Evolutionary conservation across 2,329 filamentous ascomycete species (phyloP), one percentile per base, ranked within the genome.

Genomic region (Phyllosticta ampelicida): DNA sequence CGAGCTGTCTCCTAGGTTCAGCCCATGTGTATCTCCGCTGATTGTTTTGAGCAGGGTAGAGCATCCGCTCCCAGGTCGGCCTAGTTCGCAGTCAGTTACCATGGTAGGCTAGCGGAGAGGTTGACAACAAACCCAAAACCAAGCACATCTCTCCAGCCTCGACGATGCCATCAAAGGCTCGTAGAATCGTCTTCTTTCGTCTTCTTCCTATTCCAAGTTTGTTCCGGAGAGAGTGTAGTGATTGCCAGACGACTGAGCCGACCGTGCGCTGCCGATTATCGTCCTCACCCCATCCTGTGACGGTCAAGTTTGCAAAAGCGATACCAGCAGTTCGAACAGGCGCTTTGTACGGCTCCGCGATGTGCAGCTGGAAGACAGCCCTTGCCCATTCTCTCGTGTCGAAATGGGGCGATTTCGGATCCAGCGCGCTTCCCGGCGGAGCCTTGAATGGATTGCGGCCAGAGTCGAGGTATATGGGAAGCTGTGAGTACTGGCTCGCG

Each of bases 41-140:
- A 95, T 82, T 0, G 89, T 88, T 76, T 95, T 95, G 60, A 95
- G 77, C 62, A 95, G 85, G 1, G 90, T 95, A 16, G 87, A 89
- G 71, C 90, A 95, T 56, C 87, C 87, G 61, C 76, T 77, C 60
- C 74, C 77, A 1, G 86, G 86, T 58, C 86, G 86, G 16, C 36
- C 36, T 44, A n/a, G 4, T n/a, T 44, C 1, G 16, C 36, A 4
- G 36, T 44, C 8, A 44, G 36, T 18, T 18, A 8, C 36, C n/a
- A 6, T 44, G 2, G 3, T 44, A 5, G 13, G 1, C 3, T 44
- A 16, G 13, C 6, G 16, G 13, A 44, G 8, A 18, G 13, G 13
- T 5, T 16, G n/a, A 5, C 36, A 18, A 44, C 36, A 44, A 44
- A 44, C 86, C 86, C 30, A 90, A 77, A 2, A 89, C 86, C 16